Evolutionary conservation across 2,329 filamentous ascomycete species (phyloP), one percentile per base, ranked within the genome.

Genomic region (Orbilia brochopaga): DNA sequence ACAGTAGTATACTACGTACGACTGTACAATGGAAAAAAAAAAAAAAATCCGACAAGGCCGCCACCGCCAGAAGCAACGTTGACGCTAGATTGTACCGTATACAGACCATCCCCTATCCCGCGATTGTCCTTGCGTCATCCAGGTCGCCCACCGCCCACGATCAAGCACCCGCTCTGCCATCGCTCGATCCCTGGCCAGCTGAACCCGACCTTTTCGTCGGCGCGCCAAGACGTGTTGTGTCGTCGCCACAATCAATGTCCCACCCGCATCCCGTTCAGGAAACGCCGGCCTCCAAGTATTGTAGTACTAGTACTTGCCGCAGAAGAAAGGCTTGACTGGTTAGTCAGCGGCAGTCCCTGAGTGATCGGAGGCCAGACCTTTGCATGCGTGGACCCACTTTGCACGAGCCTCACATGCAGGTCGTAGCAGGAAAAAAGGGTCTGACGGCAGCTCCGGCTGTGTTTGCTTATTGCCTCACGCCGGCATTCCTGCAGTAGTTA

Each of bases 391-490:
- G 64, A 56, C 57, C 64, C 64, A 69, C 64, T 55, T 35, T 60
- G 21, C 42, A 32, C 27, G 27, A 32, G 27, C 27, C 27, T 32
- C 27, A 32, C 27, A 32, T 32, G 27, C 27, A 32, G 27, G 27
- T 50, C 63, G 27, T n/a, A 10, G 23, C 17, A 35, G 4, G 1
- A n/a, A 52, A 13, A 17, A 69, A 56, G 61, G 51, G 52, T 62
- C 44, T 1, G 37, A 56, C 37, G n/a, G 44, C 57, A 52, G 56
- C 50, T 46, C 35, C 21, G 27, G n/a, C 17, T 24, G 53, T 40
- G 23, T 27, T 70, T 64, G 66, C 66, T 70, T 70, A 69, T 70
- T 70, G 66, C 59, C 60, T 59, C 66, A 69, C 52, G n/a, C n/a
- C n/a, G n/a, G n/a, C n/a, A n/a, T n/a, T n/a, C n/a, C n/a, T n/a